Percentiles rank a stretch among this genome's conserved stretches.
Conservation (phyloP, 2,329 filamentous ascomycete species). For the Alternaria sp. region DNA sequence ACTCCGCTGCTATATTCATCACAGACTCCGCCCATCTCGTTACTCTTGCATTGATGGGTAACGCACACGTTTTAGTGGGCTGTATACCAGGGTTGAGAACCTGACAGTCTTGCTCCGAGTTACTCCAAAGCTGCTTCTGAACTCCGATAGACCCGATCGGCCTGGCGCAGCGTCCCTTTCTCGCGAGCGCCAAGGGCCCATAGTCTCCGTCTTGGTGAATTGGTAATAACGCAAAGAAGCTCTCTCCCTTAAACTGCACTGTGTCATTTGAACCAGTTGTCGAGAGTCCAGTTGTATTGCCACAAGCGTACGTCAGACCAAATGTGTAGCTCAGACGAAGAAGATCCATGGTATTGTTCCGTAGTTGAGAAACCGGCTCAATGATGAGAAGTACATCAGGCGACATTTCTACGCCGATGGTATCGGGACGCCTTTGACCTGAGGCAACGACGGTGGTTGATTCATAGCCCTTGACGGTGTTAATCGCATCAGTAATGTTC, state of each 20-base stretch:
- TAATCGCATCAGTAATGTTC: not conserved
- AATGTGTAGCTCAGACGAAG: not conserved
- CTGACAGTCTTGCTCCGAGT: not conserved
- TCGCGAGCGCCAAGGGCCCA: accelerated
- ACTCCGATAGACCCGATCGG: not conserved
- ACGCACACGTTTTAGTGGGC: not conserved
- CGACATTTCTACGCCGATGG: accelerated
- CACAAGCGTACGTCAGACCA: not conserved
- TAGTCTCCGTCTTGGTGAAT: accelerated
- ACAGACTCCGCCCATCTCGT: not conserved
- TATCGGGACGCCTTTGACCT: accelerated
- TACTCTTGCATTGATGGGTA: not conserved
- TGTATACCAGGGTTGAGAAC: not conserved
- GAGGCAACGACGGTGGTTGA: not conserved
- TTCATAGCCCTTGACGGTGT: not conserved
- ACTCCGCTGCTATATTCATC: accelerated
- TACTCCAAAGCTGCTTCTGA: accelerated
- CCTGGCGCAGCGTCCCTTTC: not conserved
- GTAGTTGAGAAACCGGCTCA: not conserved
- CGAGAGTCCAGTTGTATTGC: not conserved
- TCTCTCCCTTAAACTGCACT: not conserved
- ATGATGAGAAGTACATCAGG: not conserved
- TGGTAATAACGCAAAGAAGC: accelerated
- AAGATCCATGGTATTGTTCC: not conserved
- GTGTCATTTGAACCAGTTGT: accelerated